Base-by-base conservation (phyloP, 2,329 filamentous ascomycete genomes). In the Bipolaris zeicola region DNA sequence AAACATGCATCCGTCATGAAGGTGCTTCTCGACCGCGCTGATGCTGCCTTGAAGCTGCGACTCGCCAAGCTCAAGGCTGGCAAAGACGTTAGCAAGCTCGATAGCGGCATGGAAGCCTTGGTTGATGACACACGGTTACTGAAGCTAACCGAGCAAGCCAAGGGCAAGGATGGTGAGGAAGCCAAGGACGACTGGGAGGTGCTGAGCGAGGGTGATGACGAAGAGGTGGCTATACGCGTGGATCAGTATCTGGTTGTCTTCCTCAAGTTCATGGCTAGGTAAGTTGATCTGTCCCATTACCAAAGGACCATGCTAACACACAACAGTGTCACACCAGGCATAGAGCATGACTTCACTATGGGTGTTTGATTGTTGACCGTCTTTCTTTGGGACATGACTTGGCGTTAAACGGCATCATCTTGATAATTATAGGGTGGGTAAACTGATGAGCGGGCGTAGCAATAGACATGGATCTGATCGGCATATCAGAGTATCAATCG, bases 1-100 rank as follows among this genome's bases (percentile, higher is more conserved):
- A 96, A 95, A 75, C 95, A 99, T 75, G 95, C 95, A 8, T 90
- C 90, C 26, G 95, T 99, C 67, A 99, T 99, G 95, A 99, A 98
- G 80, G 91, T 91, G 20, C 86, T 99, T 4, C 88, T 99, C 37
- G 95, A 98, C 77, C 91, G 95, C 34, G 95, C 95, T 44, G 94
- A 99, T 73, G 92, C 92, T 20, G 94, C 94, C 0, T 83, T 98
- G 51, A 96, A 96, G 76, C 85, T 96, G 51, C 88, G 94, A 20
- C 85, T 92, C 42, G 90, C 94, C 69, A 96, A 93, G 82, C 82
- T 95, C 57, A 87, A 85, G 71, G 81, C 84, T 77, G 85, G 74
- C 77, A 87, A 82, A 72, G 80, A 74, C 59, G 83, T 85, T 42
- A 77, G 76, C 58, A 80, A 80, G 52, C 75, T 80, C 6, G 80